Conservation (phyloP, 257 asterid species). For the Nicotiana sylvestris region DNA sequence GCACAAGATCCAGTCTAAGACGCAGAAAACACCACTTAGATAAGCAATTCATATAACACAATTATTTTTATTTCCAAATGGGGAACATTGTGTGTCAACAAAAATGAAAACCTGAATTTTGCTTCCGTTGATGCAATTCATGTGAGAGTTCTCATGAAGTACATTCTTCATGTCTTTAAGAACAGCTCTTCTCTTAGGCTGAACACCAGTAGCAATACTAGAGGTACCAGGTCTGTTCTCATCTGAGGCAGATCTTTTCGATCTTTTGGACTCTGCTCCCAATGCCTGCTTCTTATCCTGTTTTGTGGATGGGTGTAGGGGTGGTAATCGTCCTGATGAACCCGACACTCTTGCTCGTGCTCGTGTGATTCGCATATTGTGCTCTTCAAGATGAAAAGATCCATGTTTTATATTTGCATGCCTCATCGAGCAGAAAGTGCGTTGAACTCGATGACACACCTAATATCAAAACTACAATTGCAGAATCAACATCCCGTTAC, state of each 20-base stretch:
- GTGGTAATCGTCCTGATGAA: constrained; percentile 59
- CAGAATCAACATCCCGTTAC: constrained; percentile 16
- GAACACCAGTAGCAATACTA: constrained; percentile 28
- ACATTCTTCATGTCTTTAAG: constrained; percentile 76
- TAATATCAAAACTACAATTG: constrained; percentile 43
- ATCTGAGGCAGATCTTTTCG: constrained; percentile 33
- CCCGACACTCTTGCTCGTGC: constrained; percentile 60
- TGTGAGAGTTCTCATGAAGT: constrained; percentile 37
- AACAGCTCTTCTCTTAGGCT: constrained; percentile 64
- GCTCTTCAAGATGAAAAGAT: constrained; percentile 29
- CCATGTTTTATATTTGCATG: constrained; percentile 37
- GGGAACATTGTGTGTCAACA: neutral
- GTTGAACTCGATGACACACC: constrained; percentile 8
- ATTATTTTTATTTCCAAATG: neutral
- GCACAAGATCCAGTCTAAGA: no score
- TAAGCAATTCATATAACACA: neutral
- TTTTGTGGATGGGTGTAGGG: constrained; percentile 50
- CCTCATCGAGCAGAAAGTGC: constrained; percentile 23
- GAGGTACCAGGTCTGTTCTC: constrained; percentile 23
- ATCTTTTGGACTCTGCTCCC: constrained; percentile 55
- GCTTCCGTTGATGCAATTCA: constrained; percentile 41
- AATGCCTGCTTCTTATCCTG: constrained; percentile 36
- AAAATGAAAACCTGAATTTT: constrained; percentile 40
- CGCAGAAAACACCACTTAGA: no score
- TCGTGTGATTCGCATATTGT: constrained; percentile 59